A percentile compares a stretch with the other conserved stretches of the same genome.
Evolutionary conservation across 768 basidiomycete species (phyloP).

Genomic region (Tephrocybe sp.): DNA sequence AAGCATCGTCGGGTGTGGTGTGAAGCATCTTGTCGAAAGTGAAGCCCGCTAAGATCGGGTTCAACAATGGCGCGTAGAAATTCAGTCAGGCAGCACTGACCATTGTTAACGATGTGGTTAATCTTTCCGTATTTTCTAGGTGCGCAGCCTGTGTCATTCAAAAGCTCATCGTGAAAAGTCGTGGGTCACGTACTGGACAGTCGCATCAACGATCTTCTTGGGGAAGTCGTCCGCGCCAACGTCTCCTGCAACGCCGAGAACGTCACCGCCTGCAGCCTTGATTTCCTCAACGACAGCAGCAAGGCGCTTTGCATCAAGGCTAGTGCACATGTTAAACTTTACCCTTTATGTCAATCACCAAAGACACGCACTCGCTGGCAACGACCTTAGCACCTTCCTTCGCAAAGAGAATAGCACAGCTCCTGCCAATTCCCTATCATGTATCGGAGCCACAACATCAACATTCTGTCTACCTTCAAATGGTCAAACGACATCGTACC

Average conservation of each 20-base stretch:
- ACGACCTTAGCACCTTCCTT: conserved; percentile 87
- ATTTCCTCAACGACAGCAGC: conserved; percentile 70
- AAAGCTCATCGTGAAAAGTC: neutral
- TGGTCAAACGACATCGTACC: conserved; percentile 32
- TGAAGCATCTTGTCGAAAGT: conserved; percentile 88
- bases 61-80: neutral
- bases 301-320: conserved; percentile 72
- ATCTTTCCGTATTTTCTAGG: conserved; percentile 76
- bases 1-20: conserved; percentile 80
- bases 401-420: conserved; percentile 73
- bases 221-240: conserved; percentile 85
- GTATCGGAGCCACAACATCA: neutral
- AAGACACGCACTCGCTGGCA: conserved; percentile 63
- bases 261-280: conserved; percentile 67
- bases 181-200: conserved; percentile 57
- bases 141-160: neutral
- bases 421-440: conserved; percentile 72
- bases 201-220: conserved; percentile 70
- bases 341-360: neutral
- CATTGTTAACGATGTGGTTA: conserved; percentile 86
- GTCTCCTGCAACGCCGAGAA: conserved; percentile 73
- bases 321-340: conserved; percentile 21
- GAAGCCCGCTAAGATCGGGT: conserved; percentile 52
- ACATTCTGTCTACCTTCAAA: neutral
- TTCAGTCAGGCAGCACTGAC: conserved; percentile 25